Conservation (phyloP, 2,329 filamentous ascomycete genomes). For the Alternaria triticina region DNA sequence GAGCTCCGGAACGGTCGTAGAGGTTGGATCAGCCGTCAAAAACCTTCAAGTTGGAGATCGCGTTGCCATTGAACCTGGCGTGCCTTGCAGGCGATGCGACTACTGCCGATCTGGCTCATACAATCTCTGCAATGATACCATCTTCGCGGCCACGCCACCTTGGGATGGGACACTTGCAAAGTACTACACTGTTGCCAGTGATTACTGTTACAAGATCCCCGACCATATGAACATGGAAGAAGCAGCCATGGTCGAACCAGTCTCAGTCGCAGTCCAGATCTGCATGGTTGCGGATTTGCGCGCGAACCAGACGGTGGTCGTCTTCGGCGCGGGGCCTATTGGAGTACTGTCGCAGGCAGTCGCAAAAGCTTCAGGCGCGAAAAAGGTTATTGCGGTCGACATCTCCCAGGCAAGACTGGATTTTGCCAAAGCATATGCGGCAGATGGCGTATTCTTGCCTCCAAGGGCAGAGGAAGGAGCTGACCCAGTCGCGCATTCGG, state of each 20-base stretch:
- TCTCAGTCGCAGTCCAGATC: slow-evolving; percentile 34
- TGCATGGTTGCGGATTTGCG: slow-evolving; percentile 22
- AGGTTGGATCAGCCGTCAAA: slow-evolving; percentile 29
- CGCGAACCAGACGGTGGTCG: slow-evolving; percentile 11
- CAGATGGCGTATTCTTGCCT: slow-evolving; percentile 16
- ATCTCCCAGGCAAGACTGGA: slow-evolving; percentile 23
- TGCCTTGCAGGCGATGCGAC: slow-evolving; percentile 29
- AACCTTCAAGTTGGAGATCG: slow-evolving; percentile 32
- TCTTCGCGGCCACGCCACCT: slow-evolving; percentile 33
- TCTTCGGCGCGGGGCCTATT: slow-evolving; percentile 15
- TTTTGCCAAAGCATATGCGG: slow-evolving; percentile 29
- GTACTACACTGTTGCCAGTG: slow-evolving; percentile 29
- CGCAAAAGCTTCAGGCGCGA: slow-evolving; percentile 27
- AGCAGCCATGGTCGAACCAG: slow-evolving; percentile 34
- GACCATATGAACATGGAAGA: slow-evolving; percentile 31
- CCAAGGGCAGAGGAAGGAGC: not conserved
- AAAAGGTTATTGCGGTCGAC: slow-evolving; percentile 27
- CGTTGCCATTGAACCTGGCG: slow-evolving; percentile 37
- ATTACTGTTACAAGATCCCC: slow-evolving; percentile 37
- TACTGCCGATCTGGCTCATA: slow-evolving; percentile 24
- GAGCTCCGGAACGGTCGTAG: slow-evolving; percentile 30
- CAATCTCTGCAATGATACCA: slow-evolving; percentile 31
- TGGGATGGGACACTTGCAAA: slow-evolving; percentile 35
- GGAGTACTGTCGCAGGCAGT: slow-evolving; percentile 33
- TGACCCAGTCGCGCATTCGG: not conserved